These are phyloP conservation scores for Salix udensis DNA, from an alignment of 345 rosid species.

Conservation along the genomic window DNA sequence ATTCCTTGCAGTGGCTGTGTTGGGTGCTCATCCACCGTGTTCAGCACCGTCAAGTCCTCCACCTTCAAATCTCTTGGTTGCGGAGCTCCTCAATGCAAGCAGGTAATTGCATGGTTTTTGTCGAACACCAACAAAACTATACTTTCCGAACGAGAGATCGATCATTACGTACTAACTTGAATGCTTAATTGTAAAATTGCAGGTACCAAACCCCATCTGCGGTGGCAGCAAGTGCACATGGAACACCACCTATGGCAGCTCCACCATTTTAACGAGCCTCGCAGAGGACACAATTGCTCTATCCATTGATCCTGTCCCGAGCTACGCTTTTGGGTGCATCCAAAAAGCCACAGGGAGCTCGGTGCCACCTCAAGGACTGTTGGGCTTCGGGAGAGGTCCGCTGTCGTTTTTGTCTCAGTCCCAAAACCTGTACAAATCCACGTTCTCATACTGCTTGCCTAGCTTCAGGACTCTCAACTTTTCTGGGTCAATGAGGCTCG, in stretches of 20 bases:
- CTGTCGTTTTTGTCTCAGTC: constrained; percentile 74
- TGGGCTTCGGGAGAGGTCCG: constrained; percentile 89
- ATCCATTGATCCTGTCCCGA: constrained; percentile 53
- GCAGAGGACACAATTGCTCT: constrained; percentile 61
- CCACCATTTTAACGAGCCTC: constrained; percentile 58
- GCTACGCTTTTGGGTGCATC: constrained; percentile 84
- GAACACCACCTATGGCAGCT: constrained; percentile 83
- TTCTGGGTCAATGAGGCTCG: constrained; percentile 83
- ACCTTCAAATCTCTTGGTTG: constrained; percentile 57
- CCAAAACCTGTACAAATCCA: constrained; percentile 58
- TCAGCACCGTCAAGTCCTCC: constrained; percentile 47
- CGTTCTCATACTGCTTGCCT: constrained; percentile 92
- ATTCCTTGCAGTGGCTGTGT: constrained; percentile 71
- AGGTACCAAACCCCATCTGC: constrained; percentile 74
- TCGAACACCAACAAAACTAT: neutral
- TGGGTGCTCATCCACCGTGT: constrained; percentile 65
- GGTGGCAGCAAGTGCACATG: constrained; percentile 52
- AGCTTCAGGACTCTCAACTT: constrained; percentile 63
- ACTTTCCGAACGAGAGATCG: neutral
- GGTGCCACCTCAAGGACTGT: constrained; percentile 73
- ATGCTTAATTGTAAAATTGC: constrained; percentile 13
- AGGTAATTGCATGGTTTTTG: constrained; percentile 39
- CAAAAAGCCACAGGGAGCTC: constrained; percentile 62
- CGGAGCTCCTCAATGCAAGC: constrained; percentile 69
- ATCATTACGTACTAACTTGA: neutral